Conservation (phyloP, 1,284 basidiomycete species). For the Sphagnurus paluster region DNA sequence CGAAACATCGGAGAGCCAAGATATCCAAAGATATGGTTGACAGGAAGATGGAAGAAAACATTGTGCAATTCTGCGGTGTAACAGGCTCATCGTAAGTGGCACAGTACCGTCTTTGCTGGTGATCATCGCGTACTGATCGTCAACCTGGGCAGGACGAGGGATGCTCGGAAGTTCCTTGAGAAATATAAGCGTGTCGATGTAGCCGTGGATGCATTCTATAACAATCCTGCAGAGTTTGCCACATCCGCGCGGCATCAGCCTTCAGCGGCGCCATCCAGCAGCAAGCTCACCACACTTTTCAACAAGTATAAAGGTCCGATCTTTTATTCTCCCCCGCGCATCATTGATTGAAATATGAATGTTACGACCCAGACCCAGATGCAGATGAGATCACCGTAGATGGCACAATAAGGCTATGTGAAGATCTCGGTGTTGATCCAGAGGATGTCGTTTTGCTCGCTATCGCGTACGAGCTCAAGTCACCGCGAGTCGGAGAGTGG, state of each 20-base stretch:
- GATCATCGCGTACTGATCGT: slow-evolving; percentile 28
- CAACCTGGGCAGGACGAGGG: slow-evolving; percentile 45
- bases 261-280: slow-evolving; percentile 44
- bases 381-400: slow-evolving; percentile 65
- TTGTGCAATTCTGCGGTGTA: slow-evolving; percentile 62
- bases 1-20: slow-evolving; percentile 8
- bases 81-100: slow-evolving; percentile 67
- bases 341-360: slow-evolving; percentile 1
- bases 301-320: slow-evolving; percentile 76
- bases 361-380: slow-evolving; percentile 45
- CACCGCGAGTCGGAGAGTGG: slow-evolving; percentile 77
- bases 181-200: slow-evolving; percentile 70
- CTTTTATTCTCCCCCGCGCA: neutral
- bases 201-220: slow-evolving; percentile 78
- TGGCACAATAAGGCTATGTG: slow-evolving; percentile 74
- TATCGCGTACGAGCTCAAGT: slow-evolving; percentile 76
- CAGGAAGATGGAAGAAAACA: slow-evolving; percentile 44
- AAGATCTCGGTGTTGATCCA: slow-evolving; percentile 66
- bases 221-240: slow-evolving; percentile 40
- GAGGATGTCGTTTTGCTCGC: slow-evolving; percentile 79
- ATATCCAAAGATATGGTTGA: slow-evolving; percentile 27
- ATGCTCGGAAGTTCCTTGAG: slow-evolving; percentile 75
- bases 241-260: slow-evolving; percentile 26
- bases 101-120: slow-evolving; percentile 8
- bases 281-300: slow-evolving; percentile 66